Evolutionary conservation across 192 early-diverging fungal genomes (phyloP).

Genomic region (Kickxella alabastrina): DNA sequence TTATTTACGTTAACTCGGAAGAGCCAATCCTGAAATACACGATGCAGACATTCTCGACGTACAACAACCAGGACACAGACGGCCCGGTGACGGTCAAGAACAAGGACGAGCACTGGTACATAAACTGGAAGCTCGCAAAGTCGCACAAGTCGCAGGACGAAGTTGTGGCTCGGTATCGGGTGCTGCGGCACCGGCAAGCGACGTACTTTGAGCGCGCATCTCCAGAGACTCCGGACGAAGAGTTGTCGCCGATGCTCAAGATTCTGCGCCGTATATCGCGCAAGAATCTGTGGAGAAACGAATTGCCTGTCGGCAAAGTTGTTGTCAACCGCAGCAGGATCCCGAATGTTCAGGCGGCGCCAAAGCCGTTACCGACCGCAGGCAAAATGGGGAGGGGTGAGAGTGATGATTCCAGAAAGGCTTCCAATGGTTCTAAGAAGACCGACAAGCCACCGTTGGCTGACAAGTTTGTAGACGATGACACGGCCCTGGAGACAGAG

Average conservation of each 20-base stretch:
- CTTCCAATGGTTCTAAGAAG: no score
- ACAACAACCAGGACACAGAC: conserved; percentile 33
- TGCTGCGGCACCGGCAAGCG: conserved; percentile 30
- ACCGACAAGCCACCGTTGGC: no score
- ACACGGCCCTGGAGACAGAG: no score
- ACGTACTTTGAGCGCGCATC: conserved; percentile 48
- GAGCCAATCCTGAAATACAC: conserved; percentile 39
- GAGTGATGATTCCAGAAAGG: no score
- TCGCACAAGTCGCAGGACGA: conserved; percentile 7
- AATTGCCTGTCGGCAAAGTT: conserved; percentile 20
- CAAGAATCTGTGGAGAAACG: conserved; percentile 36
- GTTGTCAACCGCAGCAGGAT: conserved; percentile 29
- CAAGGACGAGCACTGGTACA: conserved; percentile 28
- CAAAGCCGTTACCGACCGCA: no score
- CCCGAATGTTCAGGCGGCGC: conserved; percentile 1
- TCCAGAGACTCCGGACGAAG: conserved; percentile 40
- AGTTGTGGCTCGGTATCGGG: conserved; percentile 8
- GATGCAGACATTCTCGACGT: conserved; percentile 39
- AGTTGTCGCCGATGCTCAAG: conserved; percentile 34
- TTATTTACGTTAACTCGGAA: conserved; percentile 39
- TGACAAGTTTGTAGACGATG: no score
- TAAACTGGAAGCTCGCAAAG: conserved; percentile 39
- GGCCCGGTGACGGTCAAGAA: conserved; percentile 37
- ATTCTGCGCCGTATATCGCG: conserved; percentile 41
- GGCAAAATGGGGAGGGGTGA: no score